Evolutionary conservation across 306 rosid genomes (phyloP), one percentile per base, ranked within the genome.

Genomic region (Dicorynia guianensis): DNA sequence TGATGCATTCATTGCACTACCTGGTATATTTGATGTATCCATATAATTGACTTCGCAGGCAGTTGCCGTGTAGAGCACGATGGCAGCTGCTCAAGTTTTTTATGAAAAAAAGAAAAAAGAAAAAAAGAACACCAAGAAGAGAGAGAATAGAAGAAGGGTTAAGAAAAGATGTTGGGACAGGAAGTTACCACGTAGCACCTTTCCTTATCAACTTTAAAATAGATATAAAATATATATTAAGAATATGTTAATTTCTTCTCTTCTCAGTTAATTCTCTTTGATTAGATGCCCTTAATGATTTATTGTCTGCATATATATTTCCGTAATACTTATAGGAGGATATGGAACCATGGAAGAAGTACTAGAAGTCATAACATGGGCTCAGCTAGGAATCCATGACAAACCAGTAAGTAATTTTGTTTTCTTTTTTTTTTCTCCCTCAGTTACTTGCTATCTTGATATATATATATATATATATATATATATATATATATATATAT

Each of bases 331-430:
- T 5, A 40, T 40, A 65, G 71, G 71, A 20, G 73, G 64, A 9
- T 68, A 76, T 76, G 85, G 85, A 56, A 81, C 85, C 47, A 76
- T 81, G 81, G 85, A 81, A 64, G 85, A 81, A 67, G 58, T 81
- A 60, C 67, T 81, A 40, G 85, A 81, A 78, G 66, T 76, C 58
- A 81, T 81, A 46, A 40, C 85, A 48, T 81, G 85, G 85, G 71
- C 85, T 47, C 85, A 81, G 77, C 81, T 81, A 30, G 85, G 85
- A 47, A 81, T 81, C 74, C 85, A 81, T 70, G 59, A 81, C 63
- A 81, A 81, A 76, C 85, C 85, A 66, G 85, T 81, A 76, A 75
- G 73, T 25, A 25, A 25, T 48, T 33, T 1, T 40, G 43, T 7
- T 40, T 6, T 40, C 7, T 10, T 40, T 40, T 40, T 1, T 25